Conservation (phyloP, 2,329 filamentous ascomycete species). For the Bipolaris zeicola region DNA sequence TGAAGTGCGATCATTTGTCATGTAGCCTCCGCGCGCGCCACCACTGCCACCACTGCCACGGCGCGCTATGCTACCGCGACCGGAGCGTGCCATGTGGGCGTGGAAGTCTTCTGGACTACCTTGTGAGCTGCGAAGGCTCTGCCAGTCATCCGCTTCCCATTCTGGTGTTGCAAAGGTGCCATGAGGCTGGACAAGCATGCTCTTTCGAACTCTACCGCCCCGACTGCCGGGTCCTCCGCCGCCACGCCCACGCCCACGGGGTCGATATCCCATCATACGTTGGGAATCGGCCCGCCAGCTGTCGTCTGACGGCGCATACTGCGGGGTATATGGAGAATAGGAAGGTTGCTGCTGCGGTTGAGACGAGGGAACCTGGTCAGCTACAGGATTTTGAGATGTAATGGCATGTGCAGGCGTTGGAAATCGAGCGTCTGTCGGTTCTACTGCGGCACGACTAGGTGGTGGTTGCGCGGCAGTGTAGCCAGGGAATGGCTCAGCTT, state of each 20-base stretch:
- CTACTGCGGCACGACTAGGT: slow-evolving; percentile 20
- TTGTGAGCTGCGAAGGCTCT: slow-evolving; percentile 42
- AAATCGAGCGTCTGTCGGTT: slow-evolving; percentile 23
- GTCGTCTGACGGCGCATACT: slow-evolving; percentile 38
- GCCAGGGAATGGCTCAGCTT: slow-evolving; percentile 44
- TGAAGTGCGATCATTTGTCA: slow-evolving; percentile 34
- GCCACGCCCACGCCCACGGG: slow-evolving; percentile 49
- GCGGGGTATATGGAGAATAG: slow-evolving; percentile 37
- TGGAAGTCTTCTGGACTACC: slow-evolving; percentile 47
- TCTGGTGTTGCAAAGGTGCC: slow-evolving; percentile 40
- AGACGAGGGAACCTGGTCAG: slow-evolving; percentile 30
- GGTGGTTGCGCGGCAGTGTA: slow-evolving; percentile 25
- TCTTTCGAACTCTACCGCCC: slow-evolving; percentile 48
- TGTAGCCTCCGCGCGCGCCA: slow-evolving; percentile 27
- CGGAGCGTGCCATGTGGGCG: slow-evolving; percentile 31
- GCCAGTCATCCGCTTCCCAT: slow-evolving; percentile 50
- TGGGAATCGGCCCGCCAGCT: slow-evolving; percentile 43
- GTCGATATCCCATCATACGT: slow-evolving; percentile 35
- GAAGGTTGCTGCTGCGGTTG: slow-evolving; percentile 31
- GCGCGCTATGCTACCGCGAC: slow-evolving; percentile 38
- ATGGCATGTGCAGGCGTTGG: slow-evolving; percentile 29
- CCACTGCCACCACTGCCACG: slow-evolving; percentile 43
- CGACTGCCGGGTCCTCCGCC: slow-evolving; percentile 49
- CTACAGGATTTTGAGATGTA: slow-evolving; percentile 38
- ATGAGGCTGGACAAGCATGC: slow-evolving; percentile 36